phyloP scores from a whole-genome alignment of 768 basidiomycete genomes.

The Mycena alexandri region DNA sequence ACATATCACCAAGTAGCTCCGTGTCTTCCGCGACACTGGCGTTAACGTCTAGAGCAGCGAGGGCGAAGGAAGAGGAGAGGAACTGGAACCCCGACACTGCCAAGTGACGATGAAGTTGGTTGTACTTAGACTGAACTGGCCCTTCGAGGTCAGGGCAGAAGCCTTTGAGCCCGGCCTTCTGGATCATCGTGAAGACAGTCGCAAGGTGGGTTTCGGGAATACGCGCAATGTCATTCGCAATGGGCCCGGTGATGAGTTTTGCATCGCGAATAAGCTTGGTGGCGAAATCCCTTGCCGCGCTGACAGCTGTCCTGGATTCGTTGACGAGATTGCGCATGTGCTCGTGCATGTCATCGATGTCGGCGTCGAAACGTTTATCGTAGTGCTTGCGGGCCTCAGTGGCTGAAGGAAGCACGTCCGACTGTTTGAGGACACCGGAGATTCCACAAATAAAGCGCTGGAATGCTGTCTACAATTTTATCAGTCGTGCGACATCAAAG shows the following conservation, averaged over 20 bases:
- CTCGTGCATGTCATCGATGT: background rate
- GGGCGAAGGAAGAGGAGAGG: slow-evolving; percentile 1
- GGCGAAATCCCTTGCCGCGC: background rate
- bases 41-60: background rate
- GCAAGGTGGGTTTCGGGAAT: slow-evolving; percentile 20
- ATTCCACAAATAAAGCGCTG: slow-evolving; percentile 9
- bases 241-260: slow-evolving; percentile 15
- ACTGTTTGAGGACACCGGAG: slow-evolving; percentile 12
- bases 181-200: slow-evolving; percentile 19
- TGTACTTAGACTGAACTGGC: slow-evolving; percentile 20
- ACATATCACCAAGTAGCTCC: slow-evolving; percentile 20
- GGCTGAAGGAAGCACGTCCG: slow-evolving; percentile 12
- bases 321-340: slow-evolving; percentile 12
- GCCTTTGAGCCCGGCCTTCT: slow-evolving; percentile 9
- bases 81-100: slow-evolving; percentile 10
- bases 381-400: slow-evolving; percentile 12
- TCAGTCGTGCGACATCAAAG: background rate
- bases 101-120: slow-evolving; percentile 23
- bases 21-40: background rate
- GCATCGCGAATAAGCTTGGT: slow-evolving; percentile 6
- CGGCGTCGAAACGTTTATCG: slow-evolving; percentile 22
- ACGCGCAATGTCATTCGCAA: slow-evolving; percentile 22
- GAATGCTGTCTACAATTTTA: slow-evolving; percentile 16
- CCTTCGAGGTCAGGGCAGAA: slow-evolving; percentile 25
- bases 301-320: slow-evolving; percentile 5